These are phyloP conservation scores for Penicilliopsis zonata DNA, from an alignment of 495 filamentous ascomycete species.

Conservation along the genomic window DNA sequence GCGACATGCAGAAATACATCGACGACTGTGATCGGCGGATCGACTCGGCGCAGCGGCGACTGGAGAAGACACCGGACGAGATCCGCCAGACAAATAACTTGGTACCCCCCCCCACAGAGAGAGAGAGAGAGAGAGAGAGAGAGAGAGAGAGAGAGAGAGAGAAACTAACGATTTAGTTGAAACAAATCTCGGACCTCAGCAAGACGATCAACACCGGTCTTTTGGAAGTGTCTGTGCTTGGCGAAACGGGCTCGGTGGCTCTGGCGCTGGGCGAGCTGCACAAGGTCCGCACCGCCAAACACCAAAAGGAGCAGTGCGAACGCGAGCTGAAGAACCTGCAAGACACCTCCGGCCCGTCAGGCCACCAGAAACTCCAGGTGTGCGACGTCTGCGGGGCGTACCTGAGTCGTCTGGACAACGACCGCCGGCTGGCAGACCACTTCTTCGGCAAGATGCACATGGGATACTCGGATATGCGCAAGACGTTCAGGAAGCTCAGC, in stretches of 20 bases:
- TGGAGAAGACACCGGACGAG: slow-evolving; percentile 98
- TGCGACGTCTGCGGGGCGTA: slow-evolving; percentile 98
- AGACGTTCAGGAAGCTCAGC: slow-evolving; percentile 71
- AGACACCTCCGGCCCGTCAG: slow-evolving; percentile 81
- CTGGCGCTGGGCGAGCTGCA: slow-evolving; percentile 77
- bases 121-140: too few relatives aligned
- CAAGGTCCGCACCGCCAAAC: slow-evolving; percentile 67
- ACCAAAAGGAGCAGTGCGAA: slow-evolving; percentile 74
- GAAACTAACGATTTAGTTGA: slow-evolving; percentile 47
- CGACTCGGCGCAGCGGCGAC: slow-evolving; percentile 71
- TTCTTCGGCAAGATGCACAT: slow-evolving; percentile 99
- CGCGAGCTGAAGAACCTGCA: slow-evolving; percentile 82
- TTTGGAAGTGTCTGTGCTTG: slow-evolving; percentile 75
- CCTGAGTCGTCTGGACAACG: slow-evolving; percentile 82
- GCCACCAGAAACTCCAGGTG: slow-evolving; percentile 95
- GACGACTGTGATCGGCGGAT: slow-evolving; percentile 94
- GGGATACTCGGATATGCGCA: slow-evolving; percentile 95
- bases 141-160: too few relatives aligned
- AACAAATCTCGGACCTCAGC: slow-evolving; percentile 73
- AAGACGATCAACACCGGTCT: slow-evolving; percentile 72
- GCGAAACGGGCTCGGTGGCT: slow-evolving; percentile 67
- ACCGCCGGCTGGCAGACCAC: slow-evolving; percentile 85
- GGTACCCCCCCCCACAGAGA: too few relatives aligned
- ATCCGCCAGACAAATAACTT: slow-evolving; percentile 91
- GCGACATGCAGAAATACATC: slow-evolving; percentile 90